Conservation (phyloP, 345 rosid species). For the Cardamine occulta region DNA sequence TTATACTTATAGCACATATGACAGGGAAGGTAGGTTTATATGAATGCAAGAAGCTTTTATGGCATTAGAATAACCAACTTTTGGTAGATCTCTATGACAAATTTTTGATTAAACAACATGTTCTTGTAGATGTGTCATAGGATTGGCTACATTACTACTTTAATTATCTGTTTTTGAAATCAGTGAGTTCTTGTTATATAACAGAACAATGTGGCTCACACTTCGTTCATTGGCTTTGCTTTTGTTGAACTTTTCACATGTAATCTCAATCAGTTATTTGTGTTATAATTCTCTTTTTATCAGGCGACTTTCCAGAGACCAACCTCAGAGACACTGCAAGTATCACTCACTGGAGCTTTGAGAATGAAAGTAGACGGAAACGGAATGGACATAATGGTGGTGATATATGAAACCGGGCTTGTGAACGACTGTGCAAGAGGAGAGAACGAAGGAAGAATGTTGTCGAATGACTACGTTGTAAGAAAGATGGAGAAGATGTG, state of each 20-base stretch:
- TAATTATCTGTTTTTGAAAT: neutral
- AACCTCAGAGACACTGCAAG: conserved; percentile 62
- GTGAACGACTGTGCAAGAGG: conserved; percentile 67
- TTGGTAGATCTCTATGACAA: neutral
- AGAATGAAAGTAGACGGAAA: conserved; percentile 59
- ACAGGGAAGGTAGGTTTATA: neutral
- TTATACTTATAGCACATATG: too few species aligned
- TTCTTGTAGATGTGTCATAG: neutral
- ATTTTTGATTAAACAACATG: neutral
- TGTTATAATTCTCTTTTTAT: too few species aligned
- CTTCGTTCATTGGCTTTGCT: neutral
- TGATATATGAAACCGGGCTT: conserved; percentile 71
- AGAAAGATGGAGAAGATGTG: conserved; percentile 79
- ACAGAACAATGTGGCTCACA: neutral
- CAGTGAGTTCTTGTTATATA: neutral
- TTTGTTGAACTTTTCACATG: neutral
- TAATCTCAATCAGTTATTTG: neutral
- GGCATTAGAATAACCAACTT: neutral
- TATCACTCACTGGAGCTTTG: conserved; percentile 58
- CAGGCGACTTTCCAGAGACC: conserved; percentile 76
- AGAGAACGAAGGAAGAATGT: conserved; percentile 78
- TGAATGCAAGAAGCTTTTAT: neutral
- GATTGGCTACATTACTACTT: neutral
- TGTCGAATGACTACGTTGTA: conserved; percentile 76
- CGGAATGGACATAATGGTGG: conserved; percentile 76